Evolutionary conservation across 371 early-diverging fungal species (phyloP).

Genomic region (Apophysomyces ossiformis): DNA sequence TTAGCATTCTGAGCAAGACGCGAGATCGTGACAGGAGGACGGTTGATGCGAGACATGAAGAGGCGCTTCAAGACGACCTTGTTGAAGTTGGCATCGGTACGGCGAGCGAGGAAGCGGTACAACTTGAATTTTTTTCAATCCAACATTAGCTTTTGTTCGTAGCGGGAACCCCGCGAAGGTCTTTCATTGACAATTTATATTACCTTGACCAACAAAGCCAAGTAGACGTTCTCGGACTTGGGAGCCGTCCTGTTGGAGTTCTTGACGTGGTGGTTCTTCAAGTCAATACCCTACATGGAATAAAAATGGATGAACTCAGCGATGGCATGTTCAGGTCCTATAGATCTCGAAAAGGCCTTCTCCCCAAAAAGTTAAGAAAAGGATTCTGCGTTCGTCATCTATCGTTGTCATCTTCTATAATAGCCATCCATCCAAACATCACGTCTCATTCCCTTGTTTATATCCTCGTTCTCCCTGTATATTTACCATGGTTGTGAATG

Average conservation of each 20-base stretch:
- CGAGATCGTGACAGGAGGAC: constrained; percentile 94
- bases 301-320: neutral
- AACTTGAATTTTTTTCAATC: constrained; percentile 60
- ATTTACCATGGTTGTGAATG: constrained; percentile 10
- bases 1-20: constrained; percentile 78
- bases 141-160: neutral
- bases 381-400: neutral
- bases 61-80: constrained; percentile 97
- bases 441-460: constrained; percentile 14
- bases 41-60: constrained; percentile 97
- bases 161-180: too few species aligned
- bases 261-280: constrained; percentile 94
- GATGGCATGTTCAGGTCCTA: neutral
- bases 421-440: constrained; percentile 32
- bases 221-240: constrained; percentile 89
- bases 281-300: constrained; percentile 89
- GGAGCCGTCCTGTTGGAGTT: constrained; percentile 86
- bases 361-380: neutral
- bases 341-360: too few species aligned
- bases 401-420: constrained; percentile 2
- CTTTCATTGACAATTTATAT: neutral
- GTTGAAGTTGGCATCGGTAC: constrained; percentile 98
- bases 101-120: constrained; percentile 98
- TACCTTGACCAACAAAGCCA: constrained; percentile 92
- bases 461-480: constrained; percentile 1